phyloP scores from a whole-genome alignment of 2,329 filamentous ascomycete genomes.

The Dactylellina leptospora region DNA sequence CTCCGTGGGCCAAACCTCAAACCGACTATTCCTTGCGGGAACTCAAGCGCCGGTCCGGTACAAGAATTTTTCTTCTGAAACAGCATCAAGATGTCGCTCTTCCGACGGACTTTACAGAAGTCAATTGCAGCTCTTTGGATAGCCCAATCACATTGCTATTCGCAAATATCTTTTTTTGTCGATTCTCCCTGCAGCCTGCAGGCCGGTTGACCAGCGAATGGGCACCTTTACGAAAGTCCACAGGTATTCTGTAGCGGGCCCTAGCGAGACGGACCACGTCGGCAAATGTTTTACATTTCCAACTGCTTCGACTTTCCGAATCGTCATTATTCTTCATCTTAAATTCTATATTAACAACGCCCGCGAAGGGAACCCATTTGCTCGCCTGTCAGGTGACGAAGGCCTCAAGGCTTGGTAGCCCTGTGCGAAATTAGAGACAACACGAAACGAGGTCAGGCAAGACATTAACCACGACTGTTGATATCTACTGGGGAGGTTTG shows the following conservation, averaged over 20 bases:
- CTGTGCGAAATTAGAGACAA: conserved; percentile 33
- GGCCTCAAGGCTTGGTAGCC: conserved; percentile 1
- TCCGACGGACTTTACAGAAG: background rate
- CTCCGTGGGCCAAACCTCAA: conserved; percentile 7
- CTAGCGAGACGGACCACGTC: conserved; percentile 53
- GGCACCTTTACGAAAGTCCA: too few relatives aligned
- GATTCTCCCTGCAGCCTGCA: too few relatives aligned
- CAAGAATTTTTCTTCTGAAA: background rate
- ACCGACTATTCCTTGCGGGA: conserved; percentile 1
- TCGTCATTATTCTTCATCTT: conserved; percentile 12
- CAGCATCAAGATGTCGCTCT: conserved; percentile 3
- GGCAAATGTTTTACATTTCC: conserved; percentile 50
- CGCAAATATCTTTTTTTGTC: background rate
- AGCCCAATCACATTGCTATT: too few relatives aligned
- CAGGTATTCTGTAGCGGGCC: conserved; percentile 48
- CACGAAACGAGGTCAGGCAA: conserved; percentile 52
- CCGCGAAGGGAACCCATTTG: conserved; percentile 42
- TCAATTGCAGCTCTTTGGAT: too few relatives aligned
- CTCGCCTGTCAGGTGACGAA: conserved; percentile 3
- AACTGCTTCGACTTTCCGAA: conserved; percentile 44
- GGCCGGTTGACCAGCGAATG: too few relatives aligned
- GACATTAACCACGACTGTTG: conserved; percentile 23
- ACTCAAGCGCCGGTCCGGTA: background rate
- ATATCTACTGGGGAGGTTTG: background rate
- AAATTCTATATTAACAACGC: background rate